Evolutionary conservation across 2,329 filamentous ascomycete genomes (phyloP).

Genomic region (Xylaria multiplex): DNA sequence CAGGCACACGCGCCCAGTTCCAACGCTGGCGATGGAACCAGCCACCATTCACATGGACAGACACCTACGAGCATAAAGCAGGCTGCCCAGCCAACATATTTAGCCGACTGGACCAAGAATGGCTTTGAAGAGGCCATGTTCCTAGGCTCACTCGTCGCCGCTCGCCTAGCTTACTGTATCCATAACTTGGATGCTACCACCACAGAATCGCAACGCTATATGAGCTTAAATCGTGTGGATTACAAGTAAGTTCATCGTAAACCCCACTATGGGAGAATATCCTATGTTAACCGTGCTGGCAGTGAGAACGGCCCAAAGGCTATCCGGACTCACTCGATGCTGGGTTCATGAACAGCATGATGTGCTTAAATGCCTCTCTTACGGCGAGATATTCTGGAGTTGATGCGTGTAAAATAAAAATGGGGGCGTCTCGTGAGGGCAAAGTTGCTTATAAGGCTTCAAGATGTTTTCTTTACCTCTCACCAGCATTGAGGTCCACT

Average conservation of each 20-base stretch:
- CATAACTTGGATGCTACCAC: constrained; percentile 66
- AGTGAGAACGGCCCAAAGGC: constrained; percentile 39
- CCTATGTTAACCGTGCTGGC: constrained; percentile 17
- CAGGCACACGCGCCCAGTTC: constrained; percentile 56
- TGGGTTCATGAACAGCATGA: constrained; percentile 24
- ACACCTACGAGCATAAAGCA: constrained; percentile 87
- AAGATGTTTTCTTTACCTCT: background rate
- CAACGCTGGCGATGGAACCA: constrained; percentile 55
- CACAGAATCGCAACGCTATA: constrained; percentile 63
- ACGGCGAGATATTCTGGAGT: constrained; percentile 30
- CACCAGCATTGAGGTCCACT: background rate
- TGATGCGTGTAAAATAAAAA: constrained; percentile 30
- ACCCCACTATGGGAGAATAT: background rate
- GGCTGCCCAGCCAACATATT: constrained; percentile 81
- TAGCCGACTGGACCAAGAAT: constrained; percentile 89
- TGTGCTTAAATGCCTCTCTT: constrained; percentile 13
- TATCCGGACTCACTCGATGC: constrained; percentile 37
- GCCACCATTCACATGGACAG: constrained; percentile 69
- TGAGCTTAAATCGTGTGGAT: constrained; percentile 68
- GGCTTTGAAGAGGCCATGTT: constrained; percentile 85
- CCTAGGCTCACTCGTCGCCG: constrained; percentile 86
- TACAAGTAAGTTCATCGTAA: constrained; percentile 62
- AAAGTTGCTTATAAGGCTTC: constrained; percentile 3
- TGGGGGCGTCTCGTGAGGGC: constrained; percentile 30
- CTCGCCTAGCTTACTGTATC: constrained; percentile 67